Base-by-base conservation (phyloP, 2,329 filamentous ascomycete genomes). In the Fusarium incarnatum region DNA sequence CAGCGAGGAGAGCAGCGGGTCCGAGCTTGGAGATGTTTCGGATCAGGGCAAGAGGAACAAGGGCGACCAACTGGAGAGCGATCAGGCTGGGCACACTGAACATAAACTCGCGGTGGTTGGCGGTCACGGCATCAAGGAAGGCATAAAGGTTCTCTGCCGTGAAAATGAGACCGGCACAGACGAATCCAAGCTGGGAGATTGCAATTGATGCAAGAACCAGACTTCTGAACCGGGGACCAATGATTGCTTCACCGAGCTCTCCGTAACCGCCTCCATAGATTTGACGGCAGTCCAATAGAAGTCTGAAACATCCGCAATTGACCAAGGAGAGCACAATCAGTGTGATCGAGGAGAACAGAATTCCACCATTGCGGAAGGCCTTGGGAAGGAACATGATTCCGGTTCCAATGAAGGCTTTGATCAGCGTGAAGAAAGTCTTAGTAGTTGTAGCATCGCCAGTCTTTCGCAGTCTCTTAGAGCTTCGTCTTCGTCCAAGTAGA, bases 381-480 rank as follows among this genome's bases (percentile, higher is more conserved):
- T 93, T 94, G 48, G 92, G 92, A 46, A 94, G 78, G 75, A 94
- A 94, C 89, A 94, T 93, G 77, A 94, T 94, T 65, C 92, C 92
- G 1, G 92, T 94, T 49, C 92, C 92, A 57, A 94, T 87, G 73
- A 94, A 94, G 2, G 92, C 91, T 78, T 94, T 94, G 54, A 94
- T 82, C 12, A 94, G 83, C 0, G 91, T 94, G 78, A 94, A 93
- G 79, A 94, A 94, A 0, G 92, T 90, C 81, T 92, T 92, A 41
- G 86, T 80, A n/a, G 87, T 90, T 55, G 87, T 86, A 3, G 92
- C 90, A 73, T 92, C 89, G 22, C 89, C 90, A 37, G 86, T 82
- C 45, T 77, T 75, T 13, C 70, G 64, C 78, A 82, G 47, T 50
- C 76, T 72, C 23, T 85, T 80, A 3, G 87, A 84, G 71, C 83